Percentiles rank a stretch among this genome's conserved stretches.
Evolutionary conservation across 345 rosid species (phyloP).

Genomic region (Lepidium africanum): DNA sequence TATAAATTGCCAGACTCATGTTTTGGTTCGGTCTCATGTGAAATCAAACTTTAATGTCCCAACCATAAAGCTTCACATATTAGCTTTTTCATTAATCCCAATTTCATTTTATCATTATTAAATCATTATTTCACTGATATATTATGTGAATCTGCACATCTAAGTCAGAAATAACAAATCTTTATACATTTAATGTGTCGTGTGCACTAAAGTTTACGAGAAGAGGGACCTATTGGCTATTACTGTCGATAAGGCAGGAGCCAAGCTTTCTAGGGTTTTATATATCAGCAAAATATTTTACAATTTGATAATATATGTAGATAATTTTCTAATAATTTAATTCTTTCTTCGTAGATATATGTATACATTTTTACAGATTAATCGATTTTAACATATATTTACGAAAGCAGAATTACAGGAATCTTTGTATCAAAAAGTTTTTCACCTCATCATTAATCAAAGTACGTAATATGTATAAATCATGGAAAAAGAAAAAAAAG

Average conservation of each 20-base stretch:
- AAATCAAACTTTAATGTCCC: constrained; percentile 20
- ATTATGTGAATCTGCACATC: neutral
- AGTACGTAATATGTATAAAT: neutral
- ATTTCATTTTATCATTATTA: neutral
- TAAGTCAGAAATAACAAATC: neutral
- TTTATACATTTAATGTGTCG: neutral
- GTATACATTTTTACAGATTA: neutral
- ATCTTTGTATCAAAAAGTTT: neutral
- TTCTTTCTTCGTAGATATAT: neutral
- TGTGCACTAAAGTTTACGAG: neutral
- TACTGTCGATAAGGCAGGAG: neutral
- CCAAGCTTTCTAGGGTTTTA: neutral
- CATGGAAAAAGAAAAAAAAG: neutral
- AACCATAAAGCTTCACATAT: constrained; percentile 1
- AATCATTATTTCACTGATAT: neutral
- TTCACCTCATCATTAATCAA: neutral
- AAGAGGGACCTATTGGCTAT: neutral
- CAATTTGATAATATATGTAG: neutral
- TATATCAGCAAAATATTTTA: neutral
- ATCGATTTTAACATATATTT: neutral
- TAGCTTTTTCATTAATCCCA: neutral
- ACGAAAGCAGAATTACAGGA: neutral
- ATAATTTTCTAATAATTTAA: neutral
- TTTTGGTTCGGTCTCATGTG: constrained; percentile 25
- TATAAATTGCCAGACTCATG: neutral